These are phyloP conservation scores for Ulota crispa DNA, from an alignment of 225 moss, liverwort and hornwort species.

Conservation along the genomic window DNA sequence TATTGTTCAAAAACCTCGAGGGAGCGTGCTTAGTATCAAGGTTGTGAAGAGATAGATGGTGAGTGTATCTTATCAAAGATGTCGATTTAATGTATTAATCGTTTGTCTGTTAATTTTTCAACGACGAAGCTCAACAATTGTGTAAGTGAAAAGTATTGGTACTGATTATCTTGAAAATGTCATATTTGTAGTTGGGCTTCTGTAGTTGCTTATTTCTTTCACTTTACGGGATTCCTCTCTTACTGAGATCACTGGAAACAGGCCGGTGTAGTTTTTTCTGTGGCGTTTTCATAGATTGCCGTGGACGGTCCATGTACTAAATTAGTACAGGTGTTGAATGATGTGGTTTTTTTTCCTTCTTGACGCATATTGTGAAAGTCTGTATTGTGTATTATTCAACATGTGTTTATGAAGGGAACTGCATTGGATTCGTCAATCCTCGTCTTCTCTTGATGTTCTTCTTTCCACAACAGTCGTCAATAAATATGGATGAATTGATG, in stretches of 20 bases:
- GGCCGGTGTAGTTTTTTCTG: neutral
- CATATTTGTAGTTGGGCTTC: neutral
- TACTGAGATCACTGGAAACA: neutral
- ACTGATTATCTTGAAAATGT: neutral
- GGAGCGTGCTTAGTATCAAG: neutral
- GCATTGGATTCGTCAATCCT: neutral
- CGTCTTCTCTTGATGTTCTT: neutral
- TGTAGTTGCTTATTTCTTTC: neutral
- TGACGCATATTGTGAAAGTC: neutral
- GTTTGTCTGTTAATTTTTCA: neutral
- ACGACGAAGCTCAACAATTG: neutral
- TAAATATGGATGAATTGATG: no score
- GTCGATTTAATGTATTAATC: neutral
- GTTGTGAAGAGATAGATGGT: neutral
- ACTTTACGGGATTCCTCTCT: neutral
- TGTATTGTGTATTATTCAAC: neutral
- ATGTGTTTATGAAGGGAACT: neutral
- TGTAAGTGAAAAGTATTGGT: neutral
- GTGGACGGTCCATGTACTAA: neutral
- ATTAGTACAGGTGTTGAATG: neutral
- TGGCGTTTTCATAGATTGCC: neutral
- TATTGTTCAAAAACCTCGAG: neutral
- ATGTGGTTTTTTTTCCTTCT: neutral
- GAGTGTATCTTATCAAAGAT: constrained; percentile 12
- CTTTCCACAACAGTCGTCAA: no score